Evolutionary conservation across 805 yeast genomes (phyloP), one percentile per base, ranked within the genome.

Genomic region (Saturnispora dispora): DNA sequence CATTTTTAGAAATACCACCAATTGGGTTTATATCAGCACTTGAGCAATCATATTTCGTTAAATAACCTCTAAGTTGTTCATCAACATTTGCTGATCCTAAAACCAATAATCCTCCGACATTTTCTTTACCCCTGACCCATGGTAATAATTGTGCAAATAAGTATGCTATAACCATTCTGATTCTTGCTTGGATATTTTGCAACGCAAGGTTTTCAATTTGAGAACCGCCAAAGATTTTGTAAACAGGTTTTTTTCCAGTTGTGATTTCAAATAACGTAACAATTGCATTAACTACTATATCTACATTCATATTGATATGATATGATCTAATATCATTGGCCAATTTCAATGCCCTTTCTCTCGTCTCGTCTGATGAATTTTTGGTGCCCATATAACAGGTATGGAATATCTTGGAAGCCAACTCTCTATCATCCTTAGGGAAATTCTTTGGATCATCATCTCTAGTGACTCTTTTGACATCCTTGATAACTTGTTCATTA

Each of bases 21-120:
- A 93, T 95, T 27, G 99, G 99, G 64, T 93, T 93, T 54, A 93
- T 79, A 70, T 93, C 99, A 1, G 99, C 99, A 17, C 95, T 83
- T 3, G 98, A 90, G 67, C 97, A 89, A 67, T 93, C 99, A 67
- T 93, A 93, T 65, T 93, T 93, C 9, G 99, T 93, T 62, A 93
- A 73, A 62, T 93, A 93, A 0, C 99, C 99, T 54, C 99, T 75
- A 53, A 93, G 71, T 60, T 96, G 89, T 65, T 93, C 99, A 68
- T 93, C 99, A 13, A 93, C 99, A 64, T 93, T 93, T 3, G 98
- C 97, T 62, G 95, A 84, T 1, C 99, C 99, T 47, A 93, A 73
- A 7, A 93, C 99, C 39, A 93, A 72, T 47, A 93, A 68, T 0
- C 98, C 97, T 3, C 88, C 88, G 23, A 82, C 76, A 46, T 75